phyloP scores from a whole-genome alignment of 768 basidiomycete genomes.

The Tricholoma saponaceum region DNA sequence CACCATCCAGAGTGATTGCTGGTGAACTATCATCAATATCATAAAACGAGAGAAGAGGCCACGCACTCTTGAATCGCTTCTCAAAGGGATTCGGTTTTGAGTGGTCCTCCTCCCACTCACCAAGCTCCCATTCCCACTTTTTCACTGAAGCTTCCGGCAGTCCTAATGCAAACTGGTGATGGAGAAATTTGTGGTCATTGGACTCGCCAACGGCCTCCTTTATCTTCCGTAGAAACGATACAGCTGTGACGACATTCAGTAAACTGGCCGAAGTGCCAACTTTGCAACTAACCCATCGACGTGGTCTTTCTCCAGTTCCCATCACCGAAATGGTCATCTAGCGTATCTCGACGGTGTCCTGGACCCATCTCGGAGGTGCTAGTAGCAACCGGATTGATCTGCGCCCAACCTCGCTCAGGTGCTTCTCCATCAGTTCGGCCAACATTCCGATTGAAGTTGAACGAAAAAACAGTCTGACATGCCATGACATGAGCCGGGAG shows the following conservation, averaged over 20 bases:
- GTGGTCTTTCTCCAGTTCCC: not conserved
- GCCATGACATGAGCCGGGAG: not conserved
- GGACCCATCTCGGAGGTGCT: not conserved
- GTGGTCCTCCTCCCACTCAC: constrained; percentile 4
- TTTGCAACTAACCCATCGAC: not conserved
- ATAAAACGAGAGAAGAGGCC: not conserved
- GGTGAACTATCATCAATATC: not conserved
- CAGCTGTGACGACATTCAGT: not conserved
- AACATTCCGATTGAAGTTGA: not conserved
- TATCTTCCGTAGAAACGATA: constrained; percentile 4
- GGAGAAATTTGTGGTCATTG: not conserved
- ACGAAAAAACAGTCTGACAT: not conserved
- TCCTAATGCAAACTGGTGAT: constrained; percentile 3
- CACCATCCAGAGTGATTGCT: constrained; percentile 10
- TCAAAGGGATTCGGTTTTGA: constrained; percentile 6
- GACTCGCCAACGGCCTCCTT: constrained; percentile 5
- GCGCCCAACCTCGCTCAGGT: not conserved
- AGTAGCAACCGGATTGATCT: not conserved
- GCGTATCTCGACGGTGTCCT: not conserved
- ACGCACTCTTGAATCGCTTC: not conserved
- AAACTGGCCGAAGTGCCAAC: not conserved
- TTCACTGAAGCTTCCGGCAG: not conserved
- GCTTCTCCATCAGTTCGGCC: not conserved
- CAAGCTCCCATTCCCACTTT: not conserved
- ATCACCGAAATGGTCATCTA: not conserved